Percentiles rank a stretch among this genome's conserved stretches.
Evolutionary conservation across 2,329 filamentous ascomycete species (phyloP).

Genomic region (Cercospora sesami): DNA sequence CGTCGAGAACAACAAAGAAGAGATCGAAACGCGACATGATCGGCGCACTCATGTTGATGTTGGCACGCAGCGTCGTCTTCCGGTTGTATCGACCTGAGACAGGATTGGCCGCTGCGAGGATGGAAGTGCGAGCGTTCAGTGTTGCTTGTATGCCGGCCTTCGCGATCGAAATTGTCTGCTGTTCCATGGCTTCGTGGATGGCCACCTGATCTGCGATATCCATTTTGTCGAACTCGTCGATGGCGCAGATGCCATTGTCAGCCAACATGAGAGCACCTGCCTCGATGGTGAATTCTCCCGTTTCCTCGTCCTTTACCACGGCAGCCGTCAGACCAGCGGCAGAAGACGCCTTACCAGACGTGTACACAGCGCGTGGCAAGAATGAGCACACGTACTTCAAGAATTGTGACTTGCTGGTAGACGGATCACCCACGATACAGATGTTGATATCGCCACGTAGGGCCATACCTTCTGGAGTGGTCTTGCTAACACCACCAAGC

Average conservation of each 20-base stretch:
- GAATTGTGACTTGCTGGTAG: slow-evolving; percentile 96
- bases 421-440: slow-evolving; percentile 95
- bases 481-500: slow-evolving; percentile 92
- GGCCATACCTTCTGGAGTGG: slow-evolving; percentile 90
- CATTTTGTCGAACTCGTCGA: slow-evolving; percentile 99
- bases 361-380: slow-evolving; percentile 94
- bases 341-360: slow-evolving; percentile 94
- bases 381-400: slow-evolving; percentile 97
- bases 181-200: slow-evolving; percentile 99
- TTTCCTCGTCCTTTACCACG: slow-evolving; percentile 97
- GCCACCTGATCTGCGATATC: slow-evolving; percentile 95
- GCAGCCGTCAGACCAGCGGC: slow-evolving; percentile 96
- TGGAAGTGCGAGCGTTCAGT: slow-evolving; percentile 90
- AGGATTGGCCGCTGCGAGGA: slow-evolving; percentile 93
- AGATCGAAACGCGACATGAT: slow-evolving; percentile 99
- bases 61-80: slow-evolving; percentile 86
- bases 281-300: slow-evolving; percentile 97
- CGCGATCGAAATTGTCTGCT: slow-evolving; percentile 98
- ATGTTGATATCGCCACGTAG: slow-evolving; percentile 98
- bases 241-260: slow-evolving; percentile 94
- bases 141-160: slow-evolving; percentile 98
- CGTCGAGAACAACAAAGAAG: slow-evolving; percentile 96
- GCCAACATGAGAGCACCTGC: slow-evolving; percentile 97
- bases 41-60: slow-evolving; percentile 97
- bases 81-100: slow-evolving; percentile 96